Evolutionary conservation across 257 asterid species (phyloP).

Genomic region (Gentiana dahurica): DNA sequence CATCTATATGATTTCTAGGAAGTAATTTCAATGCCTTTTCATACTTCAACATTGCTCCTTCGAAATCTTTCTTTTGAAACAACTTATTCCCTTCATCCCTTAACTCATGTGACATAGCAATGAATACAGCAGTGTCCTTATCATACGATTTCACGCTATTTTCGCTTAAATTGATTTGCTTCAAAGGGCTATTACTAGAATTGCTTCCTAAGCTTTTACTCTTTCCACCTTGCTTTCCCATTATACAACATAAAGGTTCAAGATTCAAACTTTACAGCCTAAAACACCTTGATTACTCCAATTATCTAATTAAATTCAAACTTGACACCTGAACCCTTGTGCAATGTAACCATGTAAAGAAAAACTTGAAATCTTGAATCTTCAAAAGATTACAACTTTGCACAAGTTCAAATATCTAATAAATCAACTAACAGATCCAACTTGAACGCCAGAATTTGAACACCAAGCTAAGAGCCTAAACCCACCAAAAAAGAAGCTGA

Average conservation of each 20-base stretch:
- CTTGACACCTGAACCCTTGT: neutral
- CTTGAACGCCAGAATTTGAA: neutral
- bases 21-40: slow-evolving; percentile 73
- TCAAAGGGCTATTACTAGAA: slow-evolving; percentile 27
- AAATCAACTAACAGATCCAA: slow-evolving; percentile 6
- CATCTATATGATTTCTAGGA: slow-evolving; percentile 69
- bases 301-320: slow-evolving; percentile 3
- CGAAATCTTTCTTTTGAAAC: slow-evolving; percentile 66
- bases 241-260: slow-evolving; percentile 24
- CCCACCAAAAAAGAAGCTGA: slow-evolving; percentile 4
- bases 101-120: slow-evolving; percentile 53
- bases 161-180: slow-evolving; percentile 23
- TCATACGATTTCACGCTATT: slow-evolving; percentile 37
- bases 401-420: slow-evolving; percentile 9
- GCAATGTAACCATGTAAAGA: slow-evolving; percentile 1
- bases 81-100: slow-evolving; percentile 63
- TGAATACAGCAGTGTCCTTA: slow-evolving; percentile 51
- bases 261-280: slow-evolving; percentile 13
- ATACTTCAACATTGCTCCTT: slow-evolving; percentile 64
- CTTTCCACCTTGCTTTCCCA: slow-evolving; percentile 57
- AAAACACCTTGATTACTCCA: slow-evolving; percentile 7
- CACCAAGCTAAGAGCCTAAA: slow-evolving; percentile 6
- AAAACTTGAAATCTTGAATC: neutral
- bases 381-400: neutral
- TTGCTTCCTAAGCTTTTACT: slow-evolving; percentile 31